A percentile compares a stretch with the other conserved stretches of the same genome.
phyloP scores from a whole-genome alignment of 2,329 filamentous ascomycete species.

The Tolypocladium inflatum region DNA sequence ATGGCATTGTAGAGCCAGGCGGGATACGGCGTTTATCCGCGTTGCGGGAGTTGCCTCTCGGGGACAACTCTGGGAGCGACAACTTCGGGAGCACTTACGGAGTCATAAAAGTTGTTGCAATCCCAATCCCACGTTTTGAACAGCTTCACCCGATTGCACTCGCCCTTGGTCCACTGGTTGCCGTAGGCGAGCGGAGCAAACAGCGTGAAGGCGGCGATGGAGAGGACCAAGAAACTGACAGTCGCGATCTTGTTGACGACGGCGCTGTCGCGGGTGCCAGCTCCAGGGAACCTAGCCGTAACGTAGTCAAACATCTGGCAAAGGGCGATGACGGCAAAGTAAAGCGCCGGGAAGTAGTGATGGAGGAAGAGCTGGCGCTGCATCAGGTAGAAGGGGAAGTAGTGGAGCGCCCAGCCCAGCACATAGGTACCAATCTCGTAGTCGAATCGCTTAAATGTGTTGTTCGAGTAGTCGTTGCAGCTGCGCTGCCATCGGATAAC shows the following conservation, averaged over 20 bases:
- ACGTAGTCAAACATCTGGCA: conserved; percentile 85
- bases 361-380: conserved; percentile 95
- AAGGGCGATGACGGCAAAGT: conserved; percentile 84
- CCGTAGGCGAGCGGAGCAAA: conserved; percentile 88
- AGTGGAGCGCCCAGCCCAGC: conserved; percentile 93
- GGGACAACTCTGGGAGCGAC: neutral
- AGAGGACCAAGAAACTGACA: conserved; percentile 63
- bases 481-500: conserved; percentile 90
- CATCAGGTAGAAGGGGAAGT: conserved; percentile 99
- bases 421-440: conserved; percentile 89
- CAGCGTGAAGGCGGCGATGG: conserved; percentile 69
- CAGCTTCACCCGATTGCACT: conserved; percentile 82
- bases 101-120: conserved; percentile 84
- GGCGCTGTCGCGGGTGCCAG: conserved; percentile 58
- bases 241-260: conserved; percentile 66
- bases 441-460: conserved; percentile 91
- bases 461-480: conserved; percentile 73
- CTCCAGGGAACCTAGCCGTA: conserved; percentile 59
- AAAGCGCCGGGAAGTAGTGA: conserved; percentile 95
- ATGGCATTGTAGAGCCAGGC: neutral
- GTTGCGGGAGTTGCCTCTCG: conserved; percentile 20
- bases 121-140: conserved; percentile 94
- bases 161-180: conserved; percentile 82
- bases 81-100: conserved; percentile 52
- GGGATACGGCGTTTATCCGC: conserved; percentile 4